Evolutionary conservation across 2,329 filamentous ascomycete genomes (phyloP), one percentile per base, ranked within the genome.

Genomic region (Alternaria infectoria): DNA sequence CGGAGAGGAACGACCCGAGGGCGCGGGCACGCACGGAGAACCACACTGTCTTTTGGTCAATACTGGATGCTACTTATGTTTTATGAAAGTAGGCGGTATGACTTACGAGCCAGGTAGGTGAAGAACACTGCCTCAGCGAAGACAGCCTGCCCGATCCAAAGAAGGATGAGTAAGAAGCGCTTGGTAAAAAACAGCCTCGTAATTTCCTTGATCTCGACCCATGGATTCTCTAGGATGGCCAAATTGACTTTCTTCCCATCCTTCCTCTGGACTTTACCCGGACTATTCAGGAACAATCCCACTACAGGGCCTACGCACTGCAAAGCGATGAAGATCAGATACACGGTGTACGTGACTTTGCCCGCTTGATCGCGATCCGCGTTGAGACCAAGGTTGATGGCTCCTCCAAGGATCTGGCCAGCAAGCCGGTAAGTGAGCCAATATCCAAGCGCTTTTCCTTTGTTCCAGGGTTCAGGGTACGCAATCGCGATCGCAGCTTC

Each of bases 71-170:
- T 32, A 12, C 30, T 21, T 2, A n/a, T 23, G 1, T 19, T 19
- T 44, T 11, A 10, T 12, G n/a, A 21, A 19, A 17, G n/a, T 44
- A 19, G 2, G 3, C 2, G 7, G 5, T 15, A 13, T 21, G 0
- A 71, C 75, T 70, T 68, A 77, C 83, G 66, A 9, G 84, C 83
- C 8, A 90, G 81, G 62, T 90, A 93, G 0, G 90, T 92, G 75
- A 90, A 92, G 77, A 90, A 91, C 0, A 93, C 89, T 0, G 91
- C 88, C 74, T 93, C 90, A 0, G 89, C 81, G 72, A 90, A 93
- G 0, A 91, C 90, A 0, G 88, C 88, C 67, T 92, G 89, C 1
- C 88, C 88, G 43, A 93, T 92, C 66, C 91, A 87, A 0, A 90
- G 84, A 4, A 92, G 77, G 2, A 92, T 83, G 1, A 92, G 81